These are phyloP conservation scores for Lecanicillium sp. DNA, from an alignment of 2,329 filamentous ascomycete genomes.

Conservation along the genomic window DNA sequence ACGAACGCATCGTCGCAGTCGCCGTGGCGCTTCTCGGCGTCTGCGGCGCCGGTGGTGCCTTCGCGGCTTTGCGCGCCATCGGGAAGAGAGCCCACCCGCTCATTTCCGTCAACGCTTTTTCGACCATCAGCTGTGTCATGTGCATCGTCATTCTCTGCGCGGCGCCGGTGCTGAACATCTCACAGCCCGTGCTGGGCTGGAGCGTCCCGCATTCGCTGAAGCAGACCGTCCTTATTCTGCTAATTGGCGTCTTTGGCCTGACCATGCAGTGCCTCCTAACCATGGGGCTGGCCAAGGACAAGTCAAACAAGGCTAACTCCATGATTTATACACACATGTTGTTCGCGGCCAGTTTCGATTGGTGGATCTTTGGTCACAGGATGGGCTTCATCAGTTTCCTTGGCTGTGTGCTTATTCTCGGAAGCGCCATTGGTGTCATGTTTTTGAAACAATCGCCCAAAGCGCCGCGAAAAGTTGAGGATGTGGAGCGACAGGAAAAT, in stretches of 20 bases:
- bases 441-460: conserved; percentile 34
- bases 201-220: conserved; percentile 33
- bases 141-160: conserved; percentile 54
- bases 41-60: conserved; percentile 66
- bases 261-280: conserved; percentile 83
- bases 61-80: conserved; percentile 71
- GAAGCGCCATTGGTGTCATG: conserved; percentile 46
- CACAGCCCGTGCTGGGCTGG: conserved; percentile 41
- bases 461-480: conserved; percentile 23
- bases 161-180: conserved; percentile 38
- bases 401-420: conserved; percentile 47
- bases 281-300: conserved; percentile 65
- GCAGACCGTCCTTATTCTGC: conserved; percentile 62
- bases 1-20: conserved; percentile 64
- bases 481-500: conserved; percentile 30
- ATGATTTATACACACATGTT: conserved; percentile 56
- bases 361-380: conserved; percentile 44
- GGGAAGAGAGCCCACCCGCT: conserved; percentile 74
- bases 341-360: conserved; percentile 48
- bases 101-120: conserved; percentile 84
- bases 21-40: conserved; percentile 70
- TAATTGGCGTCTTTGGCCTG: conserved; percentile 70
- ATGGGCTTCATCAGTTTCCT: conserved; percentile 45
- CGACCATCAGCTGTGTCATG: conserved; percentile 62
- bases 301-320: conserved; percentile 50